phyloP scores from a whole-genome alignment of 192 early-diverging fungal genomes.

The Backusella sp. region DNA sequence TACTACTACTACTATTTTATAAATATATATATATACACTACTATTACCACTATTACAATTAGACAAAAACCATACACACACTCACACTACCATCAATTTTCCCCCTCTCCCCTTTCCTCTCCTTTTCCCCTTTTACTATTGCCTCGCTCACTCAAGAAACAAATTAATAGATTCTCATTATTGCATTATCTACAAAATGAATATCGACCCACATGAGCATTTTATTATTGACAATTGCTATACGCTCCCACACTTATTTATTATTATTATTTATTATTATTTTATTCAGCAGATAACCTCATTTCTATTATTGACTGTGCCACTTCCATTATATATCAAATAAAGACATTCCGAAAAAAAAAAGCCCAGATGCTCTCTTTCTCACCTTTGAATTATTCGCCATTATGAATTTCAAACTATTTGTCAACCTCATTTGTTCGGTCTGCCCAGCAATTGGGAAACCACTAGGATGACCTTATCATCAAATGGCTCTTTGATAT shows the following conservation, averaged over 20 bases:
- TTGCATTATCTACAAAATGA: background rate
- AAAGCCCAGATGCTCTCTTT: background rate
- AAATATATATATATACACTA: background rate
- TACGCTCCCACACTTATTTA: background rate
- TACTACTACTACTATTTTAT: slow-evolving; percentile 1
- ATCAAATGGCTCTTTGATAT: too few species aligned
- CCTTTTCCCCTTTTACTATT: background rate
- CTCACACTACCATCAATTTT: too few species aligned
- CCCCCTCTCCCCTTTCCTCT: background rate
- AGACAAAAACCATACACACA: background rate
- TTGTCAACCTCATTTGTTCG: too few species aligned
- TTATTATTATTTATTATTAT: background rate
- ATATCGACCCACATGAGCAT: background rate
- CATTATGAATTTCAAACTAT: too few species aligned
- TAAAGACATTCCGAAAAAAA: background rate
- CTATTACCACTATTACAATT: background rate
- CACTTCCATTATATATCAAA: background rate
- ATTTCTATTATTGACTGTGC: background rate
- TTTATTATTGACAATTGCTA: background rate
- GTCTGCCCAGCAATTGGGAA: too few species aligned
- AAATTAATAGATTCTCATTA: background rate
- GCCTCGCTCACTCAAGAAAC: background rate
- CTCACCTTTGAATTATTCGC: too few species aligned
- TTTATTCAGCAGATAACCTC: background rate
- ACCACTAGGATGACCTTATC: too few species aligned